Evolutionary conservation across 73 alveolate species (phyloP).

Genomic region (Stentor coeruleus): DNA sequence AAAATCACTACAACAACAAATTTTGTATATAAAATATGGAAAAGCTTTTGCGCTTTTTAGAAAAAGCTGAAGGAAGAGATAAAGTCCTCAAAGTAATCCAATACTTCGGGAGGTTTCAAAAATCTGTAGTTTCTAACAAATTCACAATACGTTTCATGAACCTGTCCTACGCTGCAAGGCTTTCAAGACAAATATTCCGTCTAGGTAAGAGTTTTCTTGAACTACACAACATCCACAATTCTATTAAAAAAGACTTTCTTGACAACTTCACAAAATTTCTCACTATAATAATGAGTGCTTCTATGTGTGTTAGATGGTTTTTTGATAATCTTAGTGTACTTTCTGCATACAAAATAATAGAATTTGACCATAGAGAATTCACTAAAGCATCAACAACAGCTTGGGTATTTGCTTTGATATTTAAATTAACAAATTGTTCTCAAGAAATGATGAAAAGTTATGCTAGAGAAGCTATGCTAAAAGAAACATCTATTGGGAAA

Average conservation of each 20-base stretch:
- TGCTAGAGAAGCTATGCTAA: background rate
- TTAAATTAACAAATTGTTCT: background rate
- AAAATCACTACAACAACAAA: background rate
- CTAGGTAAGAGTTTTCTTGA: background rate
- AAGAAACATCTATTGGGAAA: too few relatives aligned
- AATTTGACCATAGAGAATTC: background rate
- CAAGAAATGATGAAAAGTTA: conserved; percentile 4
- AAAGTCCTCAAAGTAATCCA: background rate
- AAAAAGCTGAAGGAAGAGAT: background rate
- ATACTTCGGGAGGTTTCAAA: conserved; percentile 12
- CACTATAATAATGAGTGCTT: background rate
- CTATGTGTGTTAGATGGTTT: background rate
- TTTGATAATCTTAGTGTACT: background rate
- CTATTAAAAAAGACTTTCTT: background rate
- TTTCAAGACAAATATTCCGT: background rate
- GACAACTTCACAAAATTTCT: background rate
- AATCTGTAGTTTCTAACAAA: background rate
- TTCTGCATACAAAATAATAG: background rate
- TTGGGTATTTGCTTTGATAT: background rate
- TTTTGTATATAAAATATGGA: background rate
- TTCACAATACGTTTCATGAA: background rate
- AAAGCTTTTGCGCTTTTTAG: background rate
- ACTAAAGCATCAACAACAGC: background rate
- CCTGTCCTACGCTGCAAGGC: background rate
- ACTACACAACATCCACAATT: background rate